phyloP scores from a whole-genome alignment of 805 yeast genomes.

The Metschnikowia rubicola region DNA sequence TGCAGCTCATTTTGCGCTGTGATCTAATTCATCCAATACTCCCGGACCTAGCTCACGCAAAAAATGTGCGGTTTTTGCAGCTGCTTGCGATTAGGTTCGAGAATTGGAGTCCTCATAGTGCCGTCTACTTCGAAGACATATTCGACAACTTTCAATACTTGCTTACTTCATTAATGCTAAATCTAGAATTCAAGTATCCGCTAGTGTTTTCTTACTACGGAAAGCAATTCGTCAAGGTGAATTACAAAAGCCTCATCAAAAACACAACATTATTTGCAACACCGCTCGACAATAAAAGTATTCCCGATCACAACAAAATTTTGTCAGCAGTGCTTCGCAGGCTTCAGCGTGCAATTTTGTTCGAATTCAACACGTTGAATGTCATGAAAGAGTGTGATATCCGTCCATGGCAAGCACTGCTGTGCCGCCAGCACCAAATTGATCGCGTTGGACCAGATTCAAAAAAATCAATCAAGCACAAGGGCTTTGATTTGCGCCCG shows the following conservation, averaged over 20 bases:
- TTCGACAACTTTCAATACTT: conserved; percentile 21
- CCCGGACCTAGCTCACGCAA: conserved; percentile 10
- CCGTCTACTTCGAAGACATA: conserved; percentile 9
- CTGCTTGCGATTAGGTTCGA: conserved; percentile 7
- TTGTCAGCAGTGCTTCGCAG: conserved; percentile 11
- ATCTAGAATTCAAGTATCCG: conserved; percentile 29
- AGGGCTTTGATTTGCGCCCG: conserved; percentile 7
- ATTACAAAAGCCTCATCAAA: conserved; percentile 13
- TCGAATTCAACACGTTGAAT: conserved; percentile 21
- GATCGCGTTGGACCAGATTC: background rate
- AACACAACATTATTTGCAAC: conserved; percentile 8
- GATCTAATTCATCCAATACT: conserved; percentile 12
- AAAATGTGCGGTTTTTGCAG: conserved; percentile 8
- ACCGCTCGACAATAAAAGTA: conserved; percentile 6
- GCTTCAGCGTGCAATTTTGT: conserved; percentile 14
- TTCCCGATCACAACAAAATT: conserved; percentile 7
- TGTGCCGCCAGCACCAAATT: conserved; percentile 3
- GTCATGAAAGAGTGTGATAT: conserved; percentile 19
- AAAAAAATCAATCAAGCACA: conserved; percentile 5
- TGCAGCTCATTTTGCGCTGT: conserved; percentile 11
- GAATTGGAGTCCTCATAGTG: conserved; percentile 7
- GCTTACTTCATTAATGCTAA: conserved; percentile 22
- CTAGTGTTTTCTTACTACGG: conserved; percentile 31
- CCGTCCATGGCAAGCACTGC: conserved; percentile 4
- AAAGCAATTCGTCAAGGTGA: conserved; percentile 22